Evolutionary conservation across 2,329 filamentous ascomycete genomes (phyloP).

Genomic region (Xylariales sp.): DNA sequence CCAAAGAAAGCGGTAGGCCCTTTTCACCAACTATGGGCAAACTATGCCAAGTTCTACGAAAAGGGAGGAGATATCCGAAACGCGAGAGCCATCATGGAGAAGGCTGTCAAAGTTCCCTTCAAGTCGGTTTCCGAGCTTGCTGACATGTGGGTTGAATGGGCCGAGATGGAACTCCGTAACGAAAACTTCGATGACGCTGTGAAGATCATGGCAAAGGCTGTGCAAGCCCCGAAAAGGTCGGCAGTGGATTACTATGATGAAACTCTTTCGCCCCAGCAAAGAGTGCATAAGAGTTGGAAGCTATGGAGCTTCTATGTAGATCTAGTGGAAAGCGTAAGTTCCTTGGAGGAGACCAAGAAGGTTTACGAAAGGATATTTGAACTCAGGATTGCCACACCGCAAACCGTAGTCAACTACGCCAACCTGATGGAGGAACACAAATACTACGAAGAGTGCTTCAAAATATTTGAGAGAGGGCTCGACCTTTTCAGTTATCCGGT

Average conservation of each 20-base stretch:
- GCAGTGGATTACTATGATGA: slow-evolving; percentile 99
- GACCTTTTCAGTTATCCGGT: slow-evolving; percentile 99
- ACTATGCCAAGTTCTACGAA: slow-evolving; percentile 98
- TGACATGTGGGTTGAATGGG: slow-evolving; percentile 99
- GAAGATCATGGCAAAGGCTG: slow-evolving; percentile 95
- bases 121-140: slow-evolving; percentile 97
- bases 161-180: slow-evolving; percentile 95
- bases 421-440: slow-evolving; percentile 93
- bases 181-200: slow-evolving; percentile 97
- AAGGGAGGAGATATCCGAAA: slow-evolving; percentile 84
- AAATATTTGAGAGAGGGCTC: slow-evolving; percentile 93
- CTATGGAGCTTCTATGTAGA: slow-evolving; percentile 99
- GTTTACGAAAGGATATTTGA: slow-evolving; percentile 99
- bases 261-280: slow-evolving; percentile 89
- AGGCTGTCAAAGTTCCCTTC: slow-evolving; percentile 96
- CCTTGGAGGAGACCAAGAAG: slow-evolving; percentile 89
- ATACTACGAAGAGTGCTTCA: slow-evolving; percentile 98
- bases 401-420: slow-evolving; percentile 98
- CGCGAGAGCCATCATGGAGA: slow-evolving; percentile 94
- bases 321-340: slow-evolving; percentile 92
- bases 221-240: slow-evolving; percentile 96
- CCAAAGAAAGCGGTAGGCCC: slow-evolving; percentile 94
- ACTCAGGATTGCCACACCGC: slow-evolving; percentile 94
- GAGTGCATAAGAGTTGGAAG: slow-evolving; percentile 99
- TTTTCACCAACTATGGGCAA: slow-evolving; percentile 95